A percentile compares a stretch with the other conserved stretches of the same genome.
Evolutionary conservation across 441 rosid genomes (phyloP).

Genomic region (Gossypium aridum): DNA sequence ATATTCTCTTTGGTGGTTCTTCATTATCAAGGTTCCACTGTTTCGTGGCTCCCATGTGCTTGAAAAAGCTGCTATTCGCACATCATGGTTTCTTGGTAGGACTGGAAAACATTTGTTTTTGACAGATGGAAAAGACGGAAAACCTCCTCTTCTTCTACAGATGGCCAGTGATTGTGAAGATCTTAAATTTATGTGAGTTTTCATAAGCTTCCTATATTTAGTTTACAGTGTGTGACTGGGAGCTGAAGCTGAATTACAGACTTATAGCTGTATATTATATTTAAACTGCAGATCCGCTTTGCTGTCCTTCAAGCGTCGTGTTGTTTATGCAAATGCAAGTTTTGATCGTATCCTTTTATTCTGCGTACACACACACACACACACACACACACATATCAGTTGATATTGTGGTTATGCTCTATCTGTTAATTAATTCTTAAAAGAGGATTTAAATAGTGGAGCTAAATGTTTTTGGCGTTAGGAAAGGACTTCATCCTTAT

Average conservation of each 20-base stretch:
- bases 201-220: neutral
- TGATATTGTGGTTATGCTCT: neutral
- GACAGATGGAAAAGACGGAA: conserved; percentile 49
- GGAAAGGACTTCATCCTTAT: neutral
- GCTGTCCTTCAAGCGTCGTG: conserved; percentile 67
- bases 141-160: conserved; percentile 71
- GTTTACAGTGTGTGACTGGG: neutral
- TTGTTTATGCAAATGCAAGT: conserved; percentile 71
- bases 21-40: conserved; percentile 53
- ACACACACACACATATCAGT: neutral
- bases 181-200: conserved; percentile 78
- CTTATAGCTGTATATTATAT: neutral
- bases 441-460: neutral
- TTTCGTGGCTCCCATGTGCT: conserved; percentile 55
- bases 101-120: conserved; percentile 81
- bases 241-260: neutral
- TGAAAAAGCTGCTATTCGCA: conserved; percentile 53
- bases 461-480: neutral
- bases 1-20: conserved; percentile 4
- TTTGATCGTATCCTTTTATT: conserved; percentile 70
- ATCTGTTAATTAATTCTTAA: neutral
- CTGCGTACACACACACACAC: neutral
- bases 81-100: conserved; percentile 67
- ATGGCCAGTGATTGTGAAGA: conserved; percentile 62
- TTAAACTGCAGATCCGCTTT: conserved; percentile 64